A percentile compares a stretch with the other conserved stretches of the same genome.
These are phyloP conservation scores for Scheffersomyces cryptocercus DNA, from an alignment of 1,139 yeast genomes.

Conservation along the genomic window DNA sequence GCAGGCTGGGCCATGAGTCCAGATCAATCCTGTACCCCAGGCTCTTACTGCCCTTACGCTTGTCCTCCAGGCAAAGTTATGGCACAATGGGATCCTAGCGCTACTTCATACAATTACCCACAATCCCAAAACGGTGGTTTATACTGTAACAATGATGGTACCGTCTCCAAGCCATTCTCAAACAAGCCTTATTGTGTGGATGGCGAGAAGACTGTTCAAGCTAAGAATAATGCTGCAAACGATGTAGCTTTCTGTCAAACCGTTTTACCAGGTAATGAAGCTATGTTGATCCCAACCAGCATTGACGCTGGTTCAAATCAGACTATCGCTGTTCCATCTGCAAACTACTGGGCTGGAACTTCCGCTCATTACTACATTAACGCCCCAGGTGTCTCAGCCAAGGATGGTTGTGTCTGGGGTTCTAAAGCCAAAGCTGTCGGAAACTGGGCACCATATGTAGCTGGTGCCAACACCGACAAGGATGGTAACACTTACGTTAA, in stretches of 20 bases:
- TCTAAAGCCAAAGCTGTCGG: constrained; percentile 65
- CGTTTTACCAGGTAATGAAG: constrained; percentile 90
- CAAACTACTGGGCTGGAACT: constrained; percentile 70
- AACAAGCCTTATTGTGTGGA: constrained; percentile 66
- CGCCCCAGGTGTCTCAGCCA: constrained; percentile 77
- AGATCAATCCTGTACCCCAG: constrained; percentile 71
- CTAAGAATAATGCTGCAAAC: constrained; percentile 50
- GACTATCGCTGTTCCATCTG: constrained; percentile 80
- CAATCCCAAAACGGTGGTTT: constrained; percentile 80
- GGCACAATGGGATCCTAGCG: constrained; percentile 74
- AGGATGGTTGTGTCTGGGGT: constrained; percentile 88
- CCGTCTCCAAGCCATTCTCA: constrained; percentile 61
- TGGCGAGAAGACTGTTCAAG: constrained; percentile 73
- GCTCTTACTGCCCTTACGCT: constrained; percentile 84
- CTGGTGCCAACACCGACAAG: constrained; percentile 80
- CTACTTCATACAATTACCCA: constrained; percentile 63
- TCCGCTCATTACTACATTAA: constrained; percentile 88
- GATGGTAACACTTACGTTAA: constrained; percentile 72
- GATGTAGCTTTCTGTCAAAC: constrained; percentile 88
- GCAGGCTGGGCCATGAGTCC: constrained; percentile 90
- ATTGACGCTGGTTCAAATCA: constrained; percentile 45
- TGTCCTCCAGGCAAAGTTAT: constrained; percentile 81
- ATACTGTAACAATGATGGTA: constrained; percentile 71
- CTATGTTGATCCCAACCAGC: constrained; percentile 84
- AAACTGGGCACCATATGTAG: constrained; percentile 92